A percentile compares a stretch with the other conserved stretches of the same genome.
Conservation (phyloP, 495 filamentous ascomycete species). For the Rostrohypoxylon terebratum region DNA sequence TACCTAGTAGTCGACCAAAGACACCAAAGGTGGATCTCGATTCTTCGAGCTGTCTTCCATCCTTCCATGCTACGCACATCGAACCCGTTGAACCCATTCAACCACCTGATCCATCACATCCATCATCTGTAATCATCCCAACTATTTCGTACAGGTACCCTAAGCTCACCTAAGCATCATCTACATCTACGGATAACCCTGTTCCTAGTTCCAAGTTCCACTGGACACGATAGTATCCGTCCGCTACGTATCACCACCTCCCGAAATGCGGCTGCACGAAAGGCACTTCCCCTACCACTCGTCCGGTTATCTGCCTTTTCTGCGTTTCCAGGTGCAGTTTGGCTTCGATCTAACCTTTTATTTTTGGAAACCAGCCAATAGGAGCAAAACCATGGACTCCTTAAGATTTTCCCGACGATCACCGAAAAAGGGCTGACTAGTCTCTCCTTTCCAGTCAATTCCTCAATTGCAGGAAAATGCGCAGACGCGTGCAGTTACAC, state of each 20-base stretch:
- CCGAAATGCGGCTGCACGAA: constrained; percentile 33
- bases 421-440: constrained; percentile 10
- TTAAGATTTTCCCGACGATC: constrained; percentile 29
- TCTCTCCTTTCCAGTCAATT: constrained; percentile 18
- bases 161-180: constrained; percentile 10
- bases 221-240: too few species aligned
- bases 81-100: too few species aligned
- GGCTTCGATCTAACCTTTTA: constrained; percentile 38
- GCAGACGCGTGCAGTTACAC: not conserved
- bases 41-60: not conserved
- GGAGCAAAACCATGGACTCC: constrained; percentile 6
- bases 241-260: constrained; percentile 1
- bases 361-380: constrained; percentile 31
- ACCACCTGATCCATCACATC: too few species aligned
- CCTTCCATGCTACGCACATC: not conserved
- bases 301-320: constrained; percentile 27
- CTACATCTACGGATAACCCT: not conserved
- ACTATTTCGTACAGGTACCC: not conserved
- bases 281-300: constrained; percentile 11
- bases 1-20: not conserved
- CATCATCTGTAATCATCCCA: not conserved
- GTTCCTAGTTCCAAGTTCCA: too few species aligned
- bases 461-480: constrained; percentile 6
- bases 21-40: not conserved
- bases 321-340: constrained; percentile 26